Conservation (phyloP, 2,329 filamentous ascomycete species). For the Phaeosphaeriaceae sp. region DNA sequence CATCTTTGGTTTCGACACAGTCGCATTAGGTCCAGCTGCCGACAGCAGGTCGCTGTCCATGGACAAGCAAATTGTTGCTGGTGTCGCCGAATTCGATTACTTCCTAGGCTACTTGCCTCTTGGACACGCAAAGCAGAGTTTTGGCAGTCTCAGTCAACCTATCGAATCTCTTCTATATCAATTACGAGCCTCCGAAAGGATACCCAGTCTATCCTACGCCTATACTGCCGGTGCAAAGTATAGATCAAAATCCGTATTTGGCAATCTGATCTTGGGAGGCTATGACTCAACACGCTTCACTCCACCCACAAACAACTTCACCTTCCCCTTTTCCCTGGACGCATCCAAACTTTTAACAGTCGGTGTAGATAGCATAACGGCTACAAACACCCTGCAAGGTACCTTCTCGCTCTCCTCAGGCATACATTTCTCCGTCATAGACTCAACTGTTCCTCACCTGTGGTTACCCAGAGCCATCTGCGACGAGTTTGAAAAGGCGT, state of each 20-base stretch:
- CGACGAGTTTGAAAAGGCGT: constrained; percentile 47
- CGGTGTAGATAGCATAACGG: constrained; percentile 41
- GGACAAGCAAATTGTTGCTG: constrained; percentile 38
- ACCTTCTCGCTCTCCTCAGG: constrained; percentile 42
- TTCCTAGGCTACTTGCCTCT: constrained; percentile 40
- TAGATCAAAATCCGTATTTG: constrained; percentile 39
- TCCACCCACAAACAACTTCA: constrained; percentile 34
- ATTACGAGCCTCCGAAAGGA: constrained; percentile 35
- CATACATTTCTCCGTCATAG: constrained; percentile 46
- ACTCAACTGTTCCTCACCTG: constrained; percentile 50
- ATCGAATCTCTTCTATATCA: constrained; percentile 36
- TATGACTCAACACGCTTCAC: constrained; percentile 50
- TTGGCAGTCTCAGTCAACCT: constrained; percentile 34
- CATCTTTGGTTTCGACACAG: constrained; percentile 42
- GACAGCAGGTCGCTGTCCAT: constrained; percentile 26
- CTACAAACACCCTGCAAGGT: constrained; percentile 39
- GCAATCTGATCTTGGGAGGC: constrained; percentile 50
- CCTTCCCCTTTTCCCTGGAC: constrained; percentile 42
- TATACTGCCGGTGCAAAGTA: constrained; percentile 48
- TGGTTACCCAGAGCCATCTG: constrained; percentile 52
- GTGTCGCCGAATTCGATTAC: constrained; percentile 37
- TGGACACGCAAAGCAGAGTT: constrained; percentile 37
- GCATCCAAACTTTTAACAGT: constrained; percentile 41
- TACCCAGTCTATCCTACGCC: constrained; percentile 44
- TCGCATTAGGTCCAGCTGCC: constrained; percentile 33